Evolutionary conservation across 2,329 filamentous ascomycete species (phyloP), one percentile per base, ranked within the genome.

Genomic region (Pleomassaria siparia): DNA sequence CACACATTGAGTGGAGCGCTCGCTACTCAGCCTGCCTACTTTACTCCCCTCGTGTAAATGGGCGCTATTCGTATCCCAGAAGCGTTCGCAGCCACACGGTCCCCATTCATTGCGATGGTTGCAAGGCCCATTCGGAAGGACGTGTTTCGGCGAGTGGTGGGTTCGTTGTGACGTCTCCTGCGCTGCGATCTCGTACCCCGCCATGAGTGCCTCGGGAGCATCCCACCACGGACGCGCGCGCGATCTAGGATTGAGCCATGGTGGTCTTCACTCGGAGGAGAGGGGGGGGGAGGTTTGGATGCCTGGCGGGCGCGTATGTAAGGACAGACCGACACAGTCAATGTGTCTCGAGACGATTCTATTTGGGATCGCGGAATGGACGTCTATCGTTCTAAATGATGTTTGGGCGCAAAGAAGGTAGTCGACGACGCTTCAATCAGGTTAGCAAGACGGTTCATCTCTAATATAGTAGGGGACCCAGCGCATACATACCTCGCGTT

Each of bases 31-130:
- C 26, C 53, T 59, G 44, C 64, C 50, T 37, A 62, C 55, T 13
- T 43, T 45, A 43, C 63, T 66, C 12, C 52, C 60, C 20, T 64
- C 57, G 40, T 71, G 63, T 16, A 69, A 47, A 30, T 69, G 62
- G 41, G 58, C 64, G 40, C 62, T 70, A 36, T 52, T 42, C 41
- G 63, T 64, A 49, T 69, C 66, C 76, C 77, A 81, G 57, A 81
- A 82, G 43, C 78, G 73, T 48, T 72, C 70, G 63, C 80, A 82
- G 36, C 78, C 78, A 66, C 80, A 82, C n/a, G 20, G 4, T 63
- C 60, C 32, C 77, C 75, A 30, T 49, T 77, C 59, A 51, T 80
- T 75, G 56, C 74, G 76, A 63, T 72, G 79, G 60, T 78, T 77
- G 71, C 80, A 82, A 26, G 73, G 67, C 39, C 80, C 80, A 54